Evolutionary conservation across 2,329 filamentous ascomycete genomes (phyloP).

Genomic region (Teratosphaeria epicoccoides): DNA sequence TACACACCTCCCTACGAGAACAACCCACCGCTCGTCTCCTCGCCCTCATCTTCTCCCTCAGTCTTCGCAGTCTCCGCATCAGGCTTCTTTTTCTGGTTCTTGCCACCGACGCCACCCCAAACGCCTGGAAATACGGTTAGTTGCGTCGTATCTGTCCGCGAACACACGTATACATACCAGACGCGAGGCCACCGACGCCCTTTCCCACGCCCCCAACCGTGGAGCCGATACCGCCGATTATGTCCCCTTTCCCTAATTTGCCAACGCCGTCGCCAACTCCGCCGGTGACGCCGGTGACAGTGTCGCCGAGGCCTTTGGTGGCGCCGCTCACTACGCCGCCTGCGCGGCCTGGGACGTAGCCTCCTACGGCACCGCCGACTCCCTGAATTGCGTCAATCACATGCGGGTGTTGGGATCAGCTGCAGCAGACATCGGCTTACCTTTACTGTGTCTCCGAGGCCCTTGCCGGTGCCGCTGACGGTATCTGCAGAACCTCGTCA

Average conservation of each 20-base stretch:
- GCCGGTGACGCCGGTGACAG: slow-evolving; percentile 31
- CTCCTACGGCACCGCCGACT: slow-evolving; percentile 27
- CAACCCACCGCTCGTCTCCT: slow-evolving; percentile 1
- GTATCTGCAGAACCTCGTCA: slow-evolving; percentile 3
- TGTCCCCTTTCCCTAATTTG: slow-evolving; percentile 35
- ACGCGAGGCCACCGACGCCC: slow-evolving; percentile 20
- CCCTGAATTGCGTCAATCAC: slow-evolving; percentile 3
- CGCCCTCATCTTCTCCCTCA: slow-evolving; percentile 5
- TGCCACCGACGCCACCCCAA: slow-evolving; percentile 23
- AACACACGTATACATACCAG: not conserved
- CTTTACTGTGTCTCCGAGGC: slow-evolving; percentile 24
- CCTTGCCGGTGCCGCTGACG: slow-evolving; percentile 20
- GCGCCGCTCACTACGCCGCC: slow-evolving; percentile 34
- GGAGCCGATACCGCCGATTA: slow-evolving; percentile 33
- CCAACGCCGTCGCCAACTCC: slow-evolving; percentile 36
- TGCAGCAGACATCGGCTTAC: slow-evolving; percentile 5
- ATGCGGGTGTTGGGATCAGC: not conserved
- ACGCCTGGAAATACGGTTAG: slow-evolving; percentile 10
- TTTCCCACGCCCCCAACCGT: slow-evolving; percentile 30
- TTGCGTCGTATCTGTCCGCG: not conserved
- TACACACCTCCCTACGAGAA: not conserved
- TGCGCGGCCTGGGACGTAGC: slow-evolving; percentile 28
- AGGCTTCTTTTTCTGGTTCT: slow-evolving; percentile 15
- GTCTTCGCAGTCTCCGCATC: slow-evolving; percentile 8
- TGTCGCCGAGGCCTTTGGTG: slow-evolving; percentile 31